phyloP scores from a whole-genome alignment of 2,329 filamentous ascomycete species.

The Pseudogymnoascus sp. region DNA sequence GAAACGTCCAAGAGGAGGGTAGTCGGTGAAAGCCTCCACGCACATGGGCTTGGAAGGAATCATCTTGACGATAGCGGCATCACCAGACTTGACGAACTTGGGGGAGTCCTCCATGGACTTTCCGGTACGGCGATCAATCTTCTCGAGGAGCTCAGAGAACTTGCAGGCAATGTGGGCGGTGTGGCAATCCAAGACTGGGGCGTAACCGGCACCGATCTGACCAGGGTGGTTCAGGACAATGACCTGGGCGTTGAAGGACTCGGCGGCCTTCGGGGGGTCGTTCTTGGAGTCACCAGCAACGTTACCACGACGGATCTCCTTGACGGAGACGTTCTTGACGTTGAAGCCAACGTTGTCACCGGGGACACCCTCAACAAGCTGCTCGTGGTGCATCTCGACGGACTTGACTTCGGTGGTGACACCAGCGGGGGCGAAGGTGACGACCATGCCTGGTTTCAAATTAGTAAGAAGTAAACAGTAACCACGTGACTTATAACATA shows the following conservation, averaged over 20 bases:
- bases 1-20: slow-evolving; percentile 99
- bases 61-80: slow-evolving; percentile 99
- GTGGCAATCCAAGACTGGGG: slow-evolving; percentile 99
- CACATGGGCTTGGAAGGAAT: slow-evolving; percentile 99
- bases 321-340: slow-evolving; percentile 99
- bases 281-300: slow-evolving; percentile 99
- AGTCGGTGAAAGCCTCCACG: slow-evolving; percentile 99
- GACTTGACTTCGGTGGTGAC: slow-evolving; percentile 99
- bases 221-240: slow-evolving; percentile 99
- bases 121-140: slow-evolving; percentile 99
- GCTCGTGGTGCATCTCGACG: slow-evolving; percentile 99
- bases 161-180: slow-evolving; percentile 99
- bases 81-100: slow-evolving; percentile 99
- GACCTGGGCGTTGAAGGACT: slow-evolving; percentile 99
- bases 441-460: slow-evolving; percentile 65
- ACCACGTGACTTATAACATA: slow-evolving; percentile 74
- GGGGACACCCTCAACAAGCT: slow-evolving; percentile 87
- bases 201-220: slow-evolving; percentile 98
- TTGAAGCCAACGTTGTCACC: slow-evolving; percentile 99
- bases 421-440: slow-evolving; percentile 96
- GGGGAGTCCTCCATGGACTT: slow-evolving; percentile 86
- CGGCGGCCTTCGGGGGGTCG: slow-evolving; percentile 82
- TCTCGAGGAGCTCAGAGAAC: slow-evolving; percentile 98
- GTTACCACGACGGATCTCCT: slow-evolving; percentile 99
- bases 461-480: neutral